phyloP scores from a whole-genome alignment of 768 basidiomycete genomes.

The Trametes cinnabarina region DNA sequence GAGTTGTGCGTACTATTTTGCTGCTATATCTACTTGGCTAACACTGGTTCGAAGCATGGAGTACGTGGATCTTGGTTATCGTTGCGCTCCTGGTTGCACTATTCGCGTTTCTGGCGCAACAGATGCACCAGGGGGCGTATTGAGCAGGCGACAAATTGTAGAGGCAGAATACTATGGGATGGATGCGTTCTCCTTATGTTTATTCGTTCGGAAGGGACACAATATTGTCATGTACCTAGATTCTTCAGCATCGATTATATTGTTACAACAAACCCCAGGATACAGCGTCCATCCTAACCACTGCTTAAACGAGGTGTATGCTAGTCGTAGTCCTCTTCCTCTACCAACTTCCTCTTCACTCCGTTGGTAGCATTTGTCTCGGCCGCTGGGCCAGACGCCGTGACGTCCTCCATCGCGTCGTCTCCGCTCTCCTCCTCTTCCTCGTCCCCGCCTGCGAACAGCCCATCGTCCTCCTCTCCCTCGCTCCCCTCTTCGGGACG shows the following conservation, averaged over 20 bases:
- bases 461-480: conserved; percentile 73
- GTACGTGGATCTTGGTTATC: conserved; percentile 29
- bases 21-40: not conserved
- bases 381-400: conserved; percentile 42
- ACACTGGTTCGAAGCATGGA: conserved; percentile 26
- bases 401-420: conserved; percentile 80
- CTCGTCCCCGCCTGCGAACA: conserved; percentile 76
- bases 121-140: conserved; percentile 21
- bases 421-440: conserved; percentile 59
- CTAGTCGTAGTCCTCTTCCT: conserved; percentile 86
- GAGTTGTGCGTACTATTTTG: conserved; percentile 44
- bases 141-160: not conserved
- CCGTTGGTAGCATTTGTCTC: conserved; percentile 43
- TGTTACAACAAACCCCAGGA: conserved; percentile 6
- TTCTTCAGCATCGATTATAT: conserved; percentile 4
- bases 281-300: conserved; percentile 32
- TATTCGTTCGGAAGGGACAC: conserved; percentile 10
- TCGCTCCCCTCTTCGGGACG: conserved; percentile 60
- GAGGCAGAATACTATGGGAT: not conserved
- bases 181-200: conserved; percentile 1
- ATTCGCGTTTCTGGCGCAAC: conserved; percentile 31
- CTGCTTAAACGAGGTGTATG: not conserved
- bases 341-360: conserved; percentile 74
- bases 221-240: conserved; percentile 7
- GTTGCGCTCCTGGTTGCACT: conserved; percentile 30